Evolutionary conservation across 2,329 filamentous ascomycete genomes (phyloP).

Genomic region (Cytospora schulzeri): DNA sequence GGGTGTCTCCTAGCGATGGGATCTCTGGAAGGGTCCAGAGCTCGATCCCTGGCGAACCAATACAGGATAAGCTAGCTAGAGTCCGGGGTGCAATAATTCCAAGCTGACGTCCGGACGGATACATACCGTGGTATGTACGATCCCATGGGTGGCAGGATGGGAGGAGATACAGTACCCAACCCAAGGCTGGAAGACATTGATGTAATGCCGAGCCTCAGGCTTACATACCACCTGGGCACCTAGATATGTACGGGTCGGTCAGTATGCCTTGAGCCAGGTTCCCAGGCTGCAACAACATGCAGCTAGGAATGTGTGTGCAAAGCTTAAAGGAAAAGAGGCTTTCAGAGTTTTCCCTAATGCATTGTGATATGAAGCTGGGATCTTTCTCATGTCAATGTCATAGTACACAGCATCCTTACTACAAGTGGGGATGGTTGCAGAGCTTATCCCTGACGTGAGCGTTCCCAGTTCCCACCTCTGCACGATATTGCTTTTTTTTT

Average conservation of each 20-base stretch:
- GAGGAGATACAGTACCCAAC: too few species aligned
- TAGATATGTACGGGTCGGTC: too few species aligned
- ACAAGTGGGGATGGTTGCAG: neutral
- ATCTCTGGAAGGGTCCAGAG: neutral
- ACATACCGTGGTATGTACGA: neutral
- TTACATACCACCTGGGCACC: too few species aligned
- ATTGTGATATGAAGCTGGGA: neutral
- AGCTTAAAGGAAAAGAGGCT: neutral
- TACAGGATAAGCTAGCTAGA: neutral
- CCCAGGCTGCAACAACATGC: neutral
- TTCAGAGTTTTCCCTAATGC: slow-evolving; percentile 2
- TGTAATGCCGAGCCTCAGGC: neutral
- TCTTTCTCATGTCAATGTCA: neutral
- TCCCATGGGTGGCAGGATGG: too few species aligned
- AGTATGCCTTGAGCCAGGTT: neutral
- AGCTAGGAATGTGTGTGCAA: neutral
- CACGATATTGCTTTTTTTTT: neutral
- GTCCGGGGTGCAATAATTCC: neutral
- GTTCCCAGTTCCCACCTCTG: neutral
- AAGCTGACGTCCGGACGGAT: neutral
- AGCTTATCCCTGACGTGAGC: neutral
- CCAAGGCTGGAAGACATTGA: neutral
- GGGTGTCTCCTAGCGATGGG: neutral
- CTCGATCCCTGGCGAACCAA: neutral
- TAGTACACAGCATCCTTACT: neutral